Conservation (phyloP, 78 protist species). For the Pirum gemmata region DNA sequence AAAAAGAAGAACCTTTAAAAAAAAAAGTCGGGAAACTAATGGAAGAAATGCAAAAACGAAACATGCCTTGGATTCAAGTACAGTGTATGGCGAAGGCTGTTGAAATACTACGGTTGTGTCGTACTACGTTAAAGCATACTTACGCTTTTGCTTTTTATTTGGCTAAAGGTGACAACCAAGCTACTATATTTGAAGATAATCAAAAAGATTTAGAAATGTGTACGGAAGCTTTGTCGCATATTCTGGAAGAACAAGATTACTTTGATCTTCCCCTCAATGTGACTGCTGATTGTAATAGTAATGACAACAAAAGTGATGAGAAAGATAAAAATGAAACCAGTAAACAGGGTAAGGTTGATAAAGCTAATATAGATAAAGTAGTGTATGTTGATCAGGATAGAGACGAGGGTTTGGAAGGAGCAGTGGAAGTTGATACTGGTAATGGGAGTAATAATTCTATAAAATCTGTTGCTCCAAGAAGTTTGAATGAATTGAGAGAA, state of each 20-base stretch:
- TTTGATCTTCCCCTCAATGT: too few relatives aligned
- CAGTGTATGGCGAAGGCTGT: constrained; percentile 56
- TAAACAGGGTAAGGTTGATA: too few relatives aligned
- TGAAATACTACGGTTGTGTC: constrained; percentile 41
- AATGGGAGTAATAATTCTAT: too few relatives aligned
- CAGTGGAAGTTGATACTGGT: too few relatives aligned
- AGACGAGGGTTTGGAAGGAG: neutral
- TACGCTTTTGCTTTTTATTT: constrained; percentile 66
- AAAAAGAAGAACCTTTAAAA: constrained; percentile 35
- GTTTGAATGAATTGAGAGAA: neutral
- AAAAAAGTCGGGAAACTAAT: constrained; percentile 31
- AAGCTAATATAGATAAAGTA: too few relatives aligned
- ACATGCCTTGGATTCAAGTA: constrained; percentile 42
- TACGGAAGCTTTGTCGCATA: neutral
- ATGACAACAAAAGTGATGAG: too few relatives aligned
- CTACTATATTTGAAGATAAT: constrained; percentile 56
- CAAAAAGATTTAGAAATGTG: constrained; percentile 40
- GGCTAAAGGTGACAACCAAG: constrained; percentile 35
- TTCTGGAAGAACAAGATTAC: too few relatives aligned
- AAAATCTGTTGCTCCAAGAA: too few relatives aligned
- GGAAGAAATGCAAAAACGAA: constrained; percentile 31
- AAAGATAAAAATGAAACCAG: too few relatives aligned
- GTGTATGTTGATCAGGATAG: too few relatives aligned
- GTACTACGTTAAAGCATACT: constrained; percentile 60
- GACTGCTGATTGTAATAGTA: too few relatives aligned